These are phyloP conservation scores for Lathyrus sativus DNA, from an alignment of 306 rosid species.

Conservation along the genomic window DNA sequence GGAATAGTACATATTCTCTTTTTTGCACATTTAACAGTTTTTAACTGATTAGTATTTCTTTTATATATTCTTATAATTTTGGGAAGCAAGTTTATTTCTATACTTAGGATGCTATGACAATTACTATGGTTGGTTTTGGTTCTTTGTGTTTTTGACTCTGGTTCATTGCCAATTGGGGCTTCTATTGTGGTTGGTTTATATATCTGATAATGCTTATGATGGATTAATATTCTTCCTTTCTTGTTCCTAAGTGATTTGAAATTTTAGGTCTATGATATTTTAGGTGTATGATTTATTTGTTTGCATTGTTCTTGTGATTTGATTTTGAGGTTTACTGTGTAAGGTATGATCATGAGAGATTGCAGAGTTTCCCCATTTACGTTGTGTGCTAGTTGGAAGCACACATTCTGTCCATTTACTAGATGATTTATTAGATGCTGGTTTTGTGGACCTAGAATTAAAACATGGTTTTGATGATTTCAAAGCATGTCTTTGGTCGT, in stretches of 20 bases:
- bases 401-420: not conserved
- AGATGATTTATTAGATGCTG: not conserved
- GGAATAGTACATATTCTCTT: constrained; percentile 61
- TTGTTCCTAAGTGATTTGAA: not conserved
- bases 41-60: constrained; percentile 30
- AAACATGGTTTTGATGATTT: not conserved
- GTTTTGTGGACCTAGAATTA: not conserved
- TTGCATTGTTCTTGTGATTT: constrained; percentile 12
- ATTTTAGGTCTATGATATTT: not conserved
- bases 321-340: constrained; percentile 4
- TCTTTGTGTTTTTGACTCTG: constrained; percentile 8
- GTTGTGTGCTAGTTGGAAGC: not conserved
- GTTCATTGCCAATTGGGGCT: constrained; percentile 43
- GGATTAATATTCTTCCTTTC: not conserved
- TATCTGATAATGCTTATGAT: constrained; percentile 21
- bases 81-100: constrained; percentile 17
- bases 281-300: constrained; percentile 1
- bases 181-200: not conserved
- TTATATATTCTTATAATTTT: constrained; percentile 35
- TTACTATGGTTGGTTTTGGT: constrained; percentile 26
- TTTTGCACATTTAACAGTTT: constrained; percentile 28
- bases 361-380: constrained; percentile 2
- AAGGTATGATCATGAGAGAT: not conserved
- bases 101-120: constrained; percentile 47
- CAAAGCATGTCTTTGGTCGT: not conserved